Percentiles rank a stretch among this genome's conserved stretches.
Evolutionary conservation across 2,329 filamentous ascomycete species (phyloP).

Genomic region (Rhinocladiella similis): DNA sequence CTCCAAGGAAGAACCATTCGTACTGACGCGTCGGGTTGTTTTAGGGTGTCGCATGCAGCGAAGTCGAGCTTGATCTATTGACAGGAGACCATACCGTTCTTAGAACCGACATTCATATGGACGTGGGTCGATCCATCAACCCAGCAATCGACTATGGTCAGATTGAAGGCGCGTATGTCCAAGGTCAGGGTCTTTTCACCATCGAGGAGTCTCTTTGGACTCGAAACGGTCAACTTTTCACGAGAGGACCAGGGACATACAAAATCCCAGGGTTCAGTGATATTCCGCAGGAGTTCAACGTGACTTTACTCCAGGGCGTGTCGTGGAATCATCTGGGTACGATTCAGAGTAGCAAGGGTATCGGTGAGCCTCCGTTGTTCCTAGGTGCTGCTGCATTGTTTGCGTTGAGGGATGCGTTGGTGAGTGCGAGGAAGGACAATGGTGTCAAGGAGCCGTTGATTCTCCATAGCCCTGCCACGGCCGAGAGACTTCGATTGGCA

Average conservation of each 20-base stretch:
- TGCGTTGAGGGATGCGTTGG: conserved; percentile 80
- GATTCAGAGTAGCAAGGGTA: conserved; percentile 78
- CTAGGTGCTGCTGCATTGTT: conserved; percentile 86
- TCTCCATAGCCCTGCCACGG: conserved; percentile 77
- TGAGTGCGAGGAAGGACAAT: conserved; percentile 68
- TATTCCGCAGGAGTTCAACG: conserved; percentile 84
- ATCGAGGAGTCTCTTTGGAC: conserved; percentile 73
- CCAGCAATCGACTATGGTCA: conserved; percentile 79
- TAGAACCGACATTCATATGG: conserved; percentile 97
- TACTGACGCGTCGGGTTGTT: too few relatives aligned
- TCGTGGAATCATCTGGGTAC: conserved; percentile 85
- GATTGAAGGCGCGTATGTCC: conserved; percentile 79
- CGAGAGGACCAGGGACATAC: conserved; percentile 62
- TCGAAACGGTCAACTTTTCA: conserved; percentile 62
- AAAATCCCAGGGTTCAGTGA: conserved; percentile 91
- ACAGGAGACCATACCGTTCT: conserved; percentile 92
- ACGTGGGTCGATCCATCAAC: conserved; percentile 67
- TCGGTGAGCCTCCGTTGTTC: conserved; percentile 74
- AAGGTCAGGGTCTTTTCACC: conserved; percentile 78
- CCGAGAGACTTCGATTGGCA: conserved; percentile 75
- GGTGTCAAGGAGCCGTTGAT: conserved; percentile 67
- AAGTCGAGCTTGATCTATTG: conserved; percentile 89
- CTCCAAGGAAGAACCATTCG: not conserved
- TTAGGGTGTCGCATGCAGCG: conserved; percentile 82
- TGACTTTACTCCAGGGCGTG: conserved; percentile 80